A percentile compares a stretch with the other conserved stretches of the same genome.
phyloP scores from a whole-genome alignment of 805 yeast genomes.

The Saccharomycopsis javanensis region DNA sequence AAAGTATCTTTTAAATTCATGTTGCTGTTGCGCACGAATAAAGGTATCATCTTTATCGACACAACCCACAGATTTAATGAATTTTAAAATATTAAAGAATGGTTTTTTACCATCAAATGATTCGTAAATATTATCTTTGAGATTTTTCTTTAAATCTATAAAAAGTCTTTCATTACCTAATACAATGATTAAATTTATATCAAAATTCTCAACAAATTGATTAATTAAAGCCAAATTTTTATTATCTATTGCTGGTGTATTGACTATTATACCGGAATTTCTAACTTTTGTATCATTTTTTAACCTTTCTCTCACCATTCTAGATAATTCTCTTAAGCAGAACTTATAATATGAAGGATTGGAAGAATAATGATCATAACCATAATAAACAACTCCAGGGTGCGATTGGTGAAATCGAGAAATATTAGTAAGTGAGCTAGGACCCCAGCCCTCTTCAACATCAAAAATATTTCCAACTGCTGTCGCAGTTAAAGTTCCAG shows the following conservation, averaged over 20 bases:
- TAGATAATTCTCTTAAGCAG: conserved; percentile 26
- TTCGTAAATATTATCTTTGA: conserved; percentile 30
- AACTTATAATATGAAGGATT: conserved; percentile 32
- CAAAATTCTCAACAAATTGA: conserved; percentile 48
- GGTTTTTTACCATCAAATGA: conserved; percentile 20
- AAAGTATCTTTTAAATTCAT: conserved; percentile 76
- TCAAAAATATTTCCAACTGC: conserved; percentile 76
- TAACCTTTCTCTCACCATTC: conserved; percentile 34
- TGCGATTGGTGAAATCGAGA: conserved; percentile 76
- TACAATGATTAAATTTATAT: conserved; percentile 50
- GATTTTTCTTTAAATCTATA: conserved; percentile 44
- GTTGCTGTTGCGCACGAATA: conserved; percentile 62
- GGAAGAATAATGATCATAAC: conserved; percentile 49
- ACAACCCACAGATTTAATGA: conserved; percentile 68
- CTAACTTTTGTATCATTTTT: conserved; percentile 38
- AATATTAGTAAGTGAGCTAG: conserved; percentile 65
- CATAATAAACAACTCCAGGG: conserved; percentile 77
- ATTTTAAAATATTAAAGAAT: conserved; percentile 40
- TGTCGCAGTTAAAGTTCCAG: conserved; percentile 79
- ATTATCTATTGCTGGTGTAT: conserved; percentile 57
- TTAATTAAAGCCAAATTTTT: conserved; percentile 42
- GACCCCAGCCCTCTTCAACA: conserved; percentile 70
- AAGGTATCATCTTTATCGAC: conserved; percentile 64
- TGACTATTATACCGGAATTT: conserved; percentile 56
- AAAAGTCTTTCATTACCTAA: conserved; percentile 67